Base-by-base conservation (phyloP, 192 early-diverging fungal species). In the Coemansia erecta region DNA sequence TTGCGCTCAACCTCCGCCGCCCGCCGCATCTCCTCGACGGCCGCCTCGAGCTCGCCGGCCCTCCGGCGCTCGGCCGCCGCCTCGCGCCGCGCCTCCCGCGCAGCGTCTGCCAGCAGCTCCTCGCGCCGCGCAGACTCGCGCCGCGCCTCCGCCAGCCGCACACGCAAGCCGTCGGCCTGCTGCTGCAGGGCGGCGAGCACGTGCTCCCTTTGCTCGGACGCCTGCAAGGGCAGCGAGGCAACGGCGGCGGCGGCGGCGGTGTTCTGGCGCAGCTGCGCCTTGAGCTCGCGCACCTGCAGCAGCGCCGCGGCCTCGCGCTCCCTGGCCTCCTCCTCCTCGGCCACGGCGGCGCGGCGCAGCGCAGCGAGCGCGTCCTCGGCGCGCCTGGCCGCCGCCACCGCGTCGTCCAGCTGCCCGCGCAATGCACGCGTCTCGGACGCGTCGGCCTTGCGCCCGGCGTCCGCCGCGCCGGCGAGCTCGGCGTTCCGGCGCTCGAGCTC, bases 291-390 rank as follows among this genome's bases (percentile, higher is more conserved):
- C 41, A 70, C 61, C 61, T 75, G 65, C 7, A 68, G 61, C 46
- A 78, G 53, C 24, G 64, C 51, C 17, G 66, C 39, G 41, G 75
- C 64, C 17, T 78, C 68, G 1, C 75, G 71, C 42, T 78, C 70
- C 37, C 64, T 58, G 11, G 63, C 53, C 10, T 73, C 80, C 33
- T 66, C 70, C 53, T 81, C 69, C 14, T 55, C 70, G 0, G 61
- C 69, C 53, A 74, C 42, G 48, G 68, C 43, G 3, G 53, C 63
- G 24, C 68, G 64, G 47, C 63, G 66, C 60, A 69, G 61, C 54
- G 80, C 75, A 37, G 71, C 60, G 31, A 68, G 63, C 42, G 75
- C 60, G 15, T 63, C 43, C 49, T 90, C 86, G 14, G 77, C 64
- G n/a, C 80, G 77, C 7, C 4, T 7, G 7, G 4, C 4, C 2